These are phyloP conservation scores for Trypethelium eluteriae DNA, from an alignment of 495 filamentous ascomycete species.

Conservation along the genomic window DNA sequence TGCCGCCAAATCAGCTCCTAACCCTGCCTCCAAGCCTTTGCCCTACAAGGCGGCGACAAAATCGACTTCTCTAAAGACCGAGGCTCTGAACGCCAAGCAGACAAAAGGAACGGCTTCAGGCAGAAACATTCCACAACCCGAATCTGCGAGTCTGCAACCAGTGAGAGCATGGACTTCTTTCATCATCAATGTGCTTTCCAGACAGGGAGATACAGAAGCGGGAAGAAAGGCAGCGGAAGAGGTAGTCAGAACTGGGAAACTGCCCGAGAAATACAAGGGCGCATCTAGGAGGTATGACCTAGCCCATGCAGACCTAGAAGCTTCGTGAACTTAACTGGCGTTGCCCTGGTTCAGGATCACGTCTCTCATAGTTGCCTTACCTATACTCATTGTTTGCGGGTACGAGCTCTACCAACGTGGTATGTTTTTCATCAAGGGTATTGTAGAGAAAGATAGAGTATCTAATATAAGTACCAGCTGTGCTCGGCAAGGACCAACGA, in stretches of 20 bases:
- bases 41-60: background rate
- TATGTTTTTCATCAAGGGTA: background rate
- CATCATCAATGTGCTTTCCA: background rate
- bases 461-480: background rate
- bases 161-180: background rate
- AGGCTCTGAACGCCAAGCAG: background rate
- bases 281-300: background rate
- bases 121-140: background rate
- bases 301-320: no score
- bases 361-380: background rate
- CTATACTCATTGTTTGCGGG: conserved; percentile 2
- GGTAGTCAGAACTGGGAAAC: background rate
- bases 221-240: background rate
- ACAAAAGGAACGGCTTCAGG: background rate
- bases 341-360: background rate
- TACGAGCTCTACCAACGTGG: conserved; percentile 6
- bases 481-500: background rate
- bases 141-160: background rate
- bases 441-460: background rate
- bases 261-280: background rate
- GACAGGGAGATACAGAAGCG: background rate
- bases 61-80: background rate
- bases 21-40: background rate
- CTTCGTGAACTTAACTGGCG: background rate
- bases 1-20: background rate